Percentiles rank a stretch among this genome's conserved stretches.
phyloP scores from a whole-genome alignment of 495 filamentous ascomycete species.

The Aspergillus conjunctus region DNA sequence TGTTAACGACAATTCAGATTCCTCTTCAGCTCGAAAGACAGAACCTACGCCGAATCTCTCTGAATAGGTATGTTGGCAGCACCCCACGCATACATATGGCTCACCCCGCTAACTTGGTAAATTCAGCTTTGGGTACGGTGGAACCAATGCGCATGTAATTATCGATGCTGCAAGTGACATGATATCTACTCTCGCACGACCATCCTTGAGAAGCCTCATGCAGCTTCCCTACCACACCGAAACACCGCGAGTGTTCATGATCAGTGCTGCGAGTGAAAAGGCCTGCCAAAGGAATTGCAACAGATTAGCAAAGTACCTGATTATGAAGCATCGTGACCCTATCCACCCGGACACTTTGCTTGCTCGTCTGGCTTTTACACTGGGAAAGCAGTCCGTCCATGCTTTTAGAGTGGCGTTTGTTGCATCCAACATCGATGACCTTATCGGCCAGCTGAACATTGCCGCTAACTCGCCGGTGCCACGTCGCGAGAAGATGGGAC shows the following conservation, averaged over 20 bases:
- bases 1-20: constrained; percentile 1
- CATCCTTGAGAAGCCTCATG: constrained; percentile 7
- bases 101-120: neutral
- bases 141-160: constrained; percentile 21
- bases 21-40: constrained; percentile 15
- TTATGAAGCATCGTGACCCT: constrained; percentile 11
- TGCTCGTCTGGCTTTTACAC: constrained; percentile 11
- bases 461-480: constrained; percentile 11
- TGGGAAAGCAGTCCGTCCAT: constrained; percentile 15
- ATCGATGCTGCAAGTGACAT: constrained; percentile 16
- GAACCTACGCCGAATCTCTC: constrained; percentile 13
- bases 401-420: constrained; percentile 14
- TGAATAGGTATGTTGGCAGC: constrained; percentile 1
- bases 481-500: constrained; percentile 4
- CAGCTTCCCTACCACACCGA: constrained; percentile 15
- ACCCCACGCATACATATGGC: neutral
- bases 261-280: constrained; percentile 16
- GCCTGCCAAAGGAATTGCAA: constrained; percentile 13
- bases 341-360: constrained; percentile 12
- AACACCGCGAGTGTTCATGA: constrained; percentile 13
- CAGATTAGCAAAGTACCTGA: constrained; percentile 12
- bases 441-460: constrained; percentile 8
- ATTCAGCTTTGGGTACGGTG: constrained; percentile 22
- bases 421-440: constrained; percentile 7
- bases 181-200: constrained; percentile 8